A percentile compares a stretch with the other conserved stretches of the same genome.
Conservation (phyloP, 371 early-diverging fungal genomes). For the Apophysomyces sp. region DNA sequence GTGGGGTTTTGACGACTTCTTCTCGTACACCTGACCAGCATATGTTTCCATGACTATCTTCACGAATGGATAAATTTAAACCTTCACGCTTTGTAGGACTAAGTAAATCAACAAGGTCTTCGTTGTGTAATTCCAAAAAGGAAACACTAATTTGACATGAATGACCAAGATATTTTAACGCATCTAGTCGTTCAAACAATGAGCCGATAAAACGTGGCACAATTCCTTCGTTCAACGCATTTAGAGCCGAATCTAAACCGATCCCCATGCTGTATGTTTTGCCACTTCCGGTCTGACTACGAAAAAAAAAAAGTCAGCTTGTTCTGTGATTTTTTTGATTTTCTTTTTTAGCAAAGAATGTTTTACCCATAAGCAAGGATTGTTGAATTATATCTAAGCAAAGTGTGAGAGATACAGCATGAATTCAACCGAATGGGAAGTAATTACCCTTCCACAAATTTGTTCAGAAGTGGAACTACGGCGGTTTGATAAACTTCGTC, state of each 20-base stretch:
- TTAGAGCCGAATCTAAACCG: conserved; percentile 33
- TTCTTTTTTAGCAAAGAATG: not conserved
- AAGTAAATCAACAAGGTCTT: conserved; percentile 85
- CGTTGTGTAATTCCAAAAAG: conserved; percentile 96
- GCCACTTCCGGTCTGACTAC: conserved; percentile 55
- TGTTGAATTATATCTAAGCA: conserved; percentile 71
- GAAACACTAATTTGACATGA: conserved; percentile 65
- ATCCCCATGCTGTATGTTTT: conserved; percentile 58
- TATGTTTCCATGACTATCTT: conserved; percentile 90
- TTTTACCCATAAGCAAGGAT: conserved; percentile 94
- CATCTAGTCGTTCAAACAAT: conserved; percentile 52
- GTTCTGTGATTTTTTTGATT: not conserved
- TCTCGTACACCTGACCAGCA: conserved; percentile 89
- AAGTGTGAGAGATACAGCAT: not conserved
- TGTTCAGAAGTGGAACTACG: conserved; percentile 72
- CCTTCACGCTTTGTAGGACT: conserved; percentile 28
- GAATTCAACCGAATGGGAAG: not conserved
- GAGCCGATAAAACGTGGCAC: conserved; percentile 83
- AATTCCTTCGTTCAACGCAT: conserved; percentile 58
- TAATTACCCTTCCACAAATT: conserved; percentile 88
- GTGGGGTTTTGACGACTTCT: conserved; percentile 66
- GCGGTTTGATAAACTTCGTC: conserved; percentile 66
- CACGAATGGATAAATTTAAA: conserved; percentile 64
- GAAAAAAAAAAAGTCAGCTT: conserved; percentile 53
- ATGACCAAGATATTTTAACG: conserved; percentile 37